Conservation (phyloP, 257 asterid species). For the Nicotiana paniculata region DNA sequence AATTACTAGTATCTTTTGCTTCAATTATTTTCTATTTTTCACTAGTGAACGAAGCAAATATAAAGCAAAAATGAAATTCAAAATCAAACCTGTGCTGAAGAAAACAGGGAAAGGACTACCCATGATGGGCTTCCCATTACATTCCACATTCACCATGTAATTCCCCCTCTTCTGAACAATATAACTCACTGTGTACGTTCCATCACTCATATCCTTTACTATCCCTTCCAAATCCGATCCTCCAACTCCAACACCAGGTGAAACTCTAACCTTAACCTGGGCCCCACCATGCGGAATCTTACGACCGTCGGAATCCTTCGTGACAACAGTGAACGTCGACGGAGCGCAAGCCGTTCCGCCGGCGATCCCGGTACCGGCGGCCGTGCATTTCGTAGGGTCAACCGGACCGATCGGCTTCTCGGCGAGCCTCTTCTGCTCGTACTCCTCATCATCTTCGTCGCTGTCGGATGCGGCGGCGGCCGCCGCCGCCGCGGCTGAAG, state of each 20-base stretch:
- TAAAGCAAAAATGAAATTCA: background rate
- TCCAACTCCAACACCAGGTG: constrained; percentile 87
- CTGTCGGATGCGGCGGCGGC: constrained; percentile 40
- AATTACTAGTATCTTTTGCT: background rate
- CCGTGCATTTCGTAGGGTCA: constrained; percentile 89
- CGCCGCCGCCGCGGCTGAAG: constrained; percentile 14
- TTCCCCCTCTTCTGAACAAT: constrained; percentile 88
- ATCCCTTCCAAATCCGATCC: constrained; percentile 78
- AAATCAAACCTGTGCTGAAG: constrained; percentile 72
- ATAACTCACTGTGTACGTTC: constrained; percentile 77
- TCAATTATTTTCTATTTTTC: background rate
- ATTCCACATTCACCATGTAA: constrained; percentile 92
- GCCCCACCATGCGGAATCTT: constrained; percentile 83
- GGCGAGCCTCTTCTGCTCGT: constrained; percentile 39
- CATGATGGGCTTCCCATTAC: constrained; percentile 88
- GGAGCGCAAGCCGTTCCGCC: constrained; percentile 91
- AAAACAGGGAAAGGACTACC: constrained; percentile 99
- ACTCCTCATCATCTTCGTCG: constrained; percentile 54
- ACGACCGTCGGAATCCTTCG: constrained; percentile 76
- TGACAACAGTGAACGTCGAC: constrained; percentile 63
- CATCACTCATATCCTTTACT: constrained; percentile 91
- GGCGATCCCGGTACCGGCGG: constrained; percentile 86
- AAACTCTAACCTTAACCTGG: constrained; percentile 60
- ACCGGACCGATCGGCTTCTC: constrained; percentile 61
- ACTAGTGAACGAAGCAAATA: background rate